phyloP scores from a whole-genome alignment of 2,329 filamentous ascomycete genomes.

The Diaporthe destruens region DNA sequence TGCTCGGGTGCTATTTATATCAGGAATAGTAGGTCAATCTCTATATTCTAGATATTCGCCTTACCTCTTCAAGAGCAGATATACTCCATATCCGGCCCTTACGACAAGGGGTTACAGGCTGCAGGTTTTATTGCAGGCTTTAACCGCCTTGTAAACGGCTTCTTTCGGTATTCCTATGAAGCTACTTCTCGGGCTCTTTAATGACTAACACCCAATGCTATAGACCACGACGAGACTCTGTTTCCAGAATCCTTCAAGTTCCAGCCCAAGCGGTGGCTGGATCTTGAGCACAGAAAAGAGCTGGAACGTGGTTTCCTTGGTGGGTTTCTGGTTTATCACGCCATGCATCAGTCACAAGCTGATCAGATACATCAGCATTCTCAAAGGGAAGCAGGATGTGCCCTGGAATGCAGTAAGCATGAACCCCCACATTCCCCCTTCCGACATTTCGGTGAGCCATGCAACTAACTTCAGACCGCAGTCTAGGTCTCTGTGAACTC shows the following conservation, averaged over 20 bases:
- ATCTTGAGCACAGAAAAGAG: slow-evolving; percentile 32
- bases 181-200: no score
- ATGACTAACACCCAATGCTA: no score
- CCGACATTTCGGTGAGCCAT: neutral
- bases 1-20: no score
- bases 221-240: slow-evolving; percentile 45
- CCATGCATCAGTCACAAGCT: neutral
- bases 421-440: no score
- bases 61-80: no score
- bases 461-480: slow-evolving; percentile 16
- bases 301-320: slow-evolving; percentile 42
- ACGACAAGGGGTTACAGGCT: no score
- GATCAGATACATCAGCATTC: slow-evolving; percentile 37
- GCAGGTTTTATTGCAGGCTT: no score
- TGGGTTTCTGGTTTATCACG: neutral
- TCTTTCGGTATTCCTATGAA: no score
- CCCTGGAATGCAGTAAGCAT: slow-evolving; percentile 47
- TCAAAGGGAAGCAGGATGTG: slow-evolving; percentile 46
- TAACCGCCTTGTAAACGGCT: no score
- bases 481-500: slow-evolving; percentile 42
- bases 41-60: no score
- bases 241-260: slow-evolving; percentile 45
- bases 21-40: no score
- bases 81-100: no score
- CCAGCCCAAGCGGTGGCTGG: slow-evolving; percentile 46